Percentiles rank a stretch among this genome's conserved stretches.
These are phyloP conservation scores for Thielaviopsis musarum DNA, from an alignment of 2,329 filamentous ascomycete species.

Conservation along the genomic window DNA sequence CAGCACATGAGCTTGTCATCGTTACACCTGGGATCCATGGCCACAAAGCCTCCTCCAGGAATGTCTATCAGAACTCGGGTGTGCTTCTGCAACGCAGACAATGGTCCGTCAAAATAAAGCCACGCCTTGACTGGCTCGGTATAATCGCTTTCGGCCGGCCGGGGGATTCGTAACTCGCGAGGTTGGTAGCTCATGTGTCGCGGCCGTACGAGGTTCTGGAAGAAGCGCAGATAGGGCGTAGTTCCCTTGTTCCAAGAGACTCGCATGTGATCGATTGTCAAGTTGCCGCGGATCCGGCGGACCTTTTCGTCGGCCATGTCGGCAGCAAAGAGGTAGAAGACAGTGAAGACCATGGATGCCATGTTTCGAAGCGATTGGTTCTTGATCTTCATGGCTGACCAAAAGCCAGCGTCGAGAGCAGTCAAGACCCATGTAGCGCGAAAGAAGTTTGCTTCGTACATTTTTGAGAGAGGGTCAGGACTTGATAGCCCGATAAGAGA, in stretches of 20 bases:
- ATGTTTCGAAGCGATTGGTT: constrained; percentile 65
- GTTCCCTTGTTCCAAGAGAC: constrained; percentile 93
- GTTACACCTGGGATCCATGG: constrained; percentile 87
- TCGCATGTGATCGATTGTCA: constrained; percentile 82
- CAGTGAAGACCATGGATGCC: constrained; percentile 64
- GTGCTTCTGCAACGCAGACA: constrained; percentile 60
- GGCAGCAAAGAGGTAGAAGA: constrained; percentile 83
- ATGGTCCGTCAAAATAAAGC: constrained; percentile 85
- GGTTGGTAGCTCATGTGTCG: constrained; percentile 68
- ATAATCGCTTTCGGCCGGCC: constrained; percentile 67
- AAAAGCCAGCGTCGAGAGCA: constrained; percentile 88
- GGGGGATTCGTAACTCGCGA: constrained; percentile 65
- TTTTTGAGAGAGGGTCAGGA: constrained; percentile 82
- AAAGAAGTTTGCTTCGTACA: constrained; percentile 86
- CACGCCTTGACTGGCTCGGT: constrained; percentile 68
- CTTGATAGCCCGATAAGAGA: constrained; percentile 81
- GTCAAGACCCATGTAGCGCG: constrained; percentile 94
- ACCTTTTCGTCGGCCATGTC: constrained; percentile 96
- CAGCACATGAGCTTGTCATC: constrained; percentile 89
- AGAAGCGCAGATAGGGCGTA: constrained; percentile 63
- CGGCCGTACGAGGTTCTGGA: constrained; percentile 59
- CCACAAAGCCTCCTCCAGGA: constrained; percentile 87
- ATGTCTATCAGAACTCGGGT: constrained; percentile 72
- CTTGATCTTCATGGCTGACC: constrained; percentile 90
- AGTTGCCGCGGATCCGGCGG: constrained; percentile 65